Base-by-base conservation (phyloP, 805 yeast genomes). In the Maudiozyma bulderi region DNA sequence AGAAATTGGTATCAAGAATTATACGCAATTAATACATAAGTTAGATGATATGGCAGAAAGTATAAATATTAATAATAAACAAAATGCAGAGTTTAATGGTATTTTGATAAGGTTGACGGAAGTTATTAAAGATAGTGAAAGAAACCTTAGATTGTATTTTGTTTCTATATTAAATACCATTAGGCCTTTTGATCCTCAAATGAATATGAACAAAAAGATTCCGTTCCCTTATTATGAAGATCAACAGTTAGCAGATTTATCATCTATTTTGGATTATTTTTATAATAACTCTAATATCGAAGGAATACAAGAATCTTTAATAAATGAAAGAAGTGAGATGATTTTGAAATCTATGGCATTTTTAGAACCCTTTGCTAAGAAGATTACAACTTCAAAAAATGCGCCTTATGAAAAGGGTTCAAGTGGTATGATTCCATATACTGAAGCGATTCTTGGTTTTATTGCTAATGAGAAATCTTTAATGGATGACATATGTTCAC, bases 391-490 rank as follows among this genome's bases (percentile, higher is more conserved):
- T 51, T 62, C 65, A 30, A 65, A 61, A 40, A 73, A 69, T 51
- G 72, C 68, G 9, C 84, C 78, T 1, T 85, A 77, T 63, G 81
- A 77, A 59, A 78, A 73, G 60, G 86, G 81, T 4, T 73, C 76
- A 46, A 80, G 75, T 62, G 84, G 87, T 8, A 73, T 84, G 34
- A 68, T 67, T 8, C 64, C 64, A 42, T 82, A 79, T 59, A 73
- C 78, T 8, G 76, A 74, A 41, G 82, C 80, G 2, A 58, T 81
- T 6, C 59, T 74, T 26, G 72, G 73, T 6, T 68, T 73, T 45
- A 68, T 81, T 15, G 68, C 73, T n/a, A 73, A 73, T 46, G 85
- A 81, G 56, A 60, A 66, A 47, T 72, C 74, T 4, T 64, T 81
- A 49, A 54, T 76, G 41, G 65, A 70, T 41, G 77, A 73, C 49